These are phyloP conservation scores for Thuja plicata DNA, from an alignment of 83 land plant species.

Conservation along the genomic window DNA sequence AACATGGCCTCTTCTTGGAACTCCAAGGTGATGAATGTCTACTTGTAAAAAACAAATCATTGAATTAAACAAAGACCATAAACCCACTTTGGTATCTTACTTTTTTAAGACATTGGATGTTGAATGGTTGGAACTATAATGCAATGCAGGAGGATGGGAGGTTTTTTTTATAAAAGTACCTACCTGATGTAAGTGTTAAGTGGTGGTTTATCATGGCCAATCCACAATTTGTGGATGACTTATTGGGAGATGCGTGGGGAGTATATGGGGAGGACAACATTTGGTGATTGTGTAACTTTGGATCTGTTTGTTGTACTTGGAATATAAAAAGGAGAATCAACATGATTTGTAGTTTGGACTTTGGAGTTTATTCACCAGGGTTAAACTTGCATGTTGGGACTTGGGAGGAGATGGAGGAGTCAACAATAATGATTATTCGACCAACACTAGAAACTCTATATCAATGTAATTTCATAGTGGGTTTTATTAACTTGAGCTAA, in stretches of 20 bases:
- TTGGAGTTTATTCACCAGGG: not conserved
- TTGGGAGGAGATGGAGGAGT: not conserved
- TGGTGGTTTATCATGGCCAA: not conserved
- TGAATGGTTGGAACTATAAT: not conserved
- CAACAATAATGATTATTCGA: not conserved
- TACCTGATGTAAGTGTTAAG: not conserved
- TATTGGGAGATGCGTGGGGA: not conserved
- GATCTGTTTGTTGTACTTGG: not conserved
- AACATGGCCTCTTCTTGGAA: not conserved
- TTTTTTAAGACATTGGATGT: not conserved
- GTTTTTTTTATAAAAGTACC: not conserved
- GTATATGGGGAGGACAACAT: not conserved
- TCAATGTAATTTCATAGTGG: not conserved
- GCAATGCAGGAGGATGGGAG: slow-evolving; percentile 10
- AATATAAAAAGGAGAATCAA: not conserved
- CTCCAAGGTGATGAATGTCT: not conserved
- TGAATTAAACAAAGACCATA: not conserved
- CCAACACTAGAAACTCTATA: not conserved
- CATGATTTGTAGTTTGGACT: not conserved
- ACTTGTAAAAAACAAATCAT: not conserved
- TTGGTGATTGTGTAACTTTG: not conserved
- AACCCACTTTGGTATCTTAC: not conserved
- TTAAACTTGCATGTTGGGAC: not conserved
- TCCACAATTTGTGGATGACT: not conserved
- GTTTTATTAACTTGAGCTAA: not conserved